A percentile compares a stretch with the other conserved stretches of the same genome.
Evolutionary conservation across 345 rosid genomes (phyloP).

Genomic region (Euphorbia pulcherrima): DNA sequence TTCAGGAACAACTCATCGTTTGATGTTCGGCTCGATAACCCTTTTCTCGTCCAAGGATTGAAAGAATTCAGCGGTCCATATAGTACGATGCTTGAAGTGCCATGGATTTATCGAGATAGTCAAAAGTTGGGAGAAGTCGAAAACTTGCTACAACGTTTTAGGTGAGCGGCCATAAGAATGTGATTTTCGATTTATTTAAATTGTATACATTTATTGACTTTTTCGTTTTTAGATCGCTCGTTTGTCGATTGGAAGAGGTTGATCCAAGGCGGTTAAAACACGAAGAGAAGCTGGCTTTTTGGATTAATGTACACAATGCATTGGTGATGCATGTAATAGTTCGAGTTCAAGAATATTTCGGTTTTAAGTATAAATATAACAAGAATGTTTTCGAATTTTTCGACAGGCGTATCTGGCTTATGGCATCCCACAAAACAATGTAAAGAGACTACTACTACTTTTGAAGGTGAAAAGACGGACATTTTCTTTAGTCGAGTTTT

Average conservation of each 20-base stretch:
- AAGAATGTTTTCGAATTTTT: constrained; percentile 9
- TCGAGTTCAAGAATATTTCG: constrained; percentile 21
- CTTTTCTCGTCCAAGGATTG: constrained; percentile 81
- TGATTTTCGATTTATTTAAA: constrained; percentile 5
- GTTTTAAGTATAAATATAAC: not conserved
- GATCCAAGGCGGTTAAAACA: constrained; percentile 70
- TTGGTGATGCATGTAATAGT: constrained; percentile 97
- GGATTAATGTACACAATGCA: constrained; percentile 96
- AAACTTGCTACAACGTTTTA: constrained; percentile 72
- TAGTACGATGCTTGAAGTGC: constrained; percentile 79
- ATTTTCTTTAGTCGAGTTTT: constrained; percentile 2
- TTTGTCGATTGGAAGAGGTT: constrained; percentile 68
- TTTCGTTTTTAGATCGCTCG: constrained; percentile 58
- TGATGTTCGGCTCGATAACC: constrained; percentile 70
- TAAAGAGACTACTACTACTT: constrained; percentile 72
- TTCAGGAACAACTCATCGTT: constrained; percentile 68
- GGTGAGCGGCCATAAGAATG: constrained; percentile 39
- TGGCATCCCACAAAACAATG: constrained; percentile 86
- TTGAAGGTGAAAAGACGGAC: constrained; percentile 51
- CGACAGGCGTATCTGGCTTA: constrained; percentile 78
- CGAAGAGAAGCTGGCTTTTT: constrained; percentile 89
- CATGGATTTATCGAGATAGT: constrained; percentile 71
- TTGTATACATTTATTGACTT: constrained; percentile 8
- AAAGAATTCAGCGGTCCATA: constrained; percentile 94
- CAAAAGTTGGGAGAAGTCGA: constrained; percentile 75